Evolutionary conservation across 352 stramenopile species (phyloP).

Genomic region (Phytopythium sindhum): DNA sequence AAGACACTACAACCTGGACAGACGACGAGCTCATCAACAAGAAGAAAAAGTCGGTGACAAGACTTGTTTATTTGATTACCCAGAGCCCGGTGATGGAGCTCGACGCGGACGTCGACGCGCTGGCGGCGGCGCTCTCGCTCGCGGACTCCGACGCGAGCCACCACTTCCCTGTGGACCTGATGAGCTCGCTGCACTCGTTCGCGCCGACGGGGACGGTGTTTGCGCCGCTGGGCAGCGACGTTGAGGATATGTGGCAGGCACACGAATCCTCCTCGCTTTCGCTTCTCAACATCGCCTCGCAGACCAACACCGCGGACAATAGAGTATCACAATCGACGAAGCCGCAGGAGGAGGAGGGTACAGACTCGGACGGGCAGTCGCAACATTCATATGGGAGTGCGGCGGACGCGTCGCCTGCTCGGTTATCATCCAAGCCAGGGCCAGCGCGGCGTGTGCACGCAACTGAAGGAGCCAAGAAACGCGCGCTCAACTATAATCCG

Average conservation of each 20-base stretch:
- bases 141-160: background rate
- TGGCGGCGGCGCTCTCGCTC: constrained; percentile 2
- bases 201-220: background rate
- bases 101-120: background rate
- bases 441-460: background rate
- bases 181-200: background rate
- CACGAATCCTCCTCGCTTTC: background rate
- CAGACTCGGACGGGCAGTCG: background rate
- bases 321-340: background rate
- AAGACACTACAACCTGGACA: background rate
- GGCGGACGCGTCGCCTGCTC: background rate
- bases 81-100: background rate
- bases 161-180: background rate
- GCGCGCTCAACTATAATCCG: constrained; percentile 28
- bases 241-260: background rate
- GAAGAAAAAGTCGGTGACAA: no score
- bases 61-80: background rate
- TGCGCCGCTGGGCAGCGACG: background rate
- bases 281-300: background rate
- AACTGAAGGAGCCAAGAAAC: constrained; percentile 5
- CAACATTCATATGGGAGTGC: background rate
- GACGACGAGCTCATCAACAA: background rate
- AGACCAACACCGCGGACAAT: background rate
- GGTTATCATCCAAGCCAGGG: background rate
- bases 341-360: background rate